Evolutionary conservation across 352 stramenopile genomes (phyloP).

Genomic region (Phytophthora sp.): DNA sequence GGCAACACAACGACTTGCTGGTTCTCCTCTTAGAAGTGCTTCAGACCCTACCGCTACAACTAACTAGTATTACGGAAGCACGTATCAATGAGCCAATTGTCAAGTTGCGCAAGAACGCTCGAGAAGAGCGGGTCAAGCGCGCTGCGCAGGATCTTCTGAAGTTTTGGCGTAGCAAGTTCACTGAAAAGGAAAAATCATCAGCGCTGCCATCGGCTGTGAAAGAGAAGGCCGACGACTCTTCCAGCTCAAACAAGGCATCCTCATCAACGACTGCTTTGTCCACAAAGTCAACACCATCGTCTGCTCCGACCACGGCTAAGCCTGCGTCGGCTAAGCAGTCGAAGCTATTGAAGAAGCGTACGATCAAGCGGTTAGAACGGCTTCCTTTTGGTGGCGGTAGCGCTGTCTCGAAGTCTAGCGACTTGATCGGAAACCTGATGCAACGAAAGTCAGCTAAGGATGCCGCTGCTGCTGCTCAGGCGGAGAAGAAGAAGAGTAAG

Average conservation of each 20-base stretch:
- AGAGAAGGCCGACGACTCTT: conserved; percentile 15
- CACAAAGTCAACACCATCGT: conserved; percentile 23
- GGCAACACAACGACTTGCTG: conserved; percentile 82
- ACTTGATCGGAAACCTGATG: conserved; percentile 85
- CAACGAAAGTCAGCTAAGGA: conserved; percentile 83
- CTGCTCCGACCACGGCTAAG: conserved; percentile 22
- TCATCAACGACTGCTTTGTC: conserved; percentile 26
- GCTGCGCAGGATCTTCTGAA: conserved; percentile 86
- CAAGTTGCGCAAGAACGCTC: conserved; percentile 79
- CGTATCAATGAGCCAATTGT: conserved; percentile 91
- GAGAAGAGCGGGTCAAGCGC: conserved; percentile 80
- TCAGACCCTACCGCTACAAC: conserved; percentile 80
- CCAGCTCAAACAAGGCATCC: conserved; percentile 20
- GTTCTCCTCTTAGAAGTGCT: conserved; percentile 84
- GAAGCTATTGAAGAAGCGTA: conserved; percentile 64
- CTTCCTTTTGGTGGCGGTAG: conserved; percentile 64
- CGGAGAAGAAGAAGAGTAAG: conserved; percentile 47
- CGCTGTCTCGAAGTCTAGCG: conserved; percentile 72
- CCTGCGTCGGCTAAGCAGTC: conserved; percentile 33
- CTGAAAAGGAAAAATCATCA: conserved; percentile 76
- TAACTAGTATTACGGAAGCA: conserved; percentile 88
- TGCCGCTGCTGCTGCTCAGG: conserved; percentile 42
- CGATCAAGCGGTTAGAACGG: conserved; percentile 82
- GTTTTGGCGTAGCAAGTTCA: conserved; percentile 85
- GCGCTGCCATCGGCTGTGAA: conserved; percentile 31